A percentile compares a stretch with the other conserved stretches of the same genome.
These are phyloP conservation scores for Aspergillus fischeri DNA, from an alignment of 2,329 filamentous ascomycete species.

Conservation along the genomic window DNA sequence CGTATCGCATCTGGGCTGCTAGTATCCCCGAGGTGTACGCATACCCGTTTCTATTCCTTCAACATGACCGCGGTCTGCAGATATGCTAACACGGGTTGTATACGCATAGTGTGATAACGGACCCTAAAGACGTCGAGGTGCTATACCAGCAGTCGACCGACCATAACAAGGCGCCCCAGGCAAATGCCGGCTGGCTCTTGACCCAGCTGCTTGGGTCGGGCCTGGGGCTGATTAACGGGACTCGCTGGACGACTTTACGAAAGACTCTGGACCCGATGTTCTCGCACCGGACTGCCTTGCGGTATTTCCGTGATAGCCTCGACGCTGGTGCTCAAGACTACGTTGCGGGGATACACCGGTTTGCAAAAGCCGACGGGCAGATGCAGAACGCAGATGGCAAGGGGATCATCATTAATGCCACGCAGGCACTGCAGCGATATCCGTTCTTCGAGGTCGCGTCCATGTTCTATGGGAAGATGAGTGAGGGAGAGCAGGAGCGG, in stretches of 20 bases:
- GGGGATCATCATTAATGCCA: background rate
- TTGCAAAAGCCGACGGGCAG: background rate
- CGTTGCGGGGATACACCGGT: background rate
- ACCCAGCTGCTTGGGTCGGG: background rate
- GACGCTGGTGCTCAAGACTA: background rate
- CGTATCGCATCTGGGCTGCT: constrained; percentile 2
- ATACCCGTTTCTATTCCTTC: background rate
- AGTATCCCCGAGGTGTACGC: constrained; percentile 1
- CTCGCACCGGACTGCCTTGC: background rate
- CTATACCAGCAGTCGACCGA: background rate
- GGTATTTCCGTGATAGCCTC: background rate
- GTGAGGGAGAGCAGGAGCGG: background rate
- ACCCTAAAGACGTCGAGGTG: background rate
- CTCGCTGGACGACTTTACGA: background rate
- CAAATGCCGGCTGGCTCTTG: background rate
- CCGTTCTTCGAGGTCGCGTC: background rate
- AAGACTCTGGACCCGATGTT: background rate
- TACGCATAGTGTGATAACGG: background rate
- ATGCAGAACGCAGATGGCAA: background rate
- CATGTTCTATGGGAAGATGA: background rate
- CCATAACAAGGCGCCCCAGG: background rate
- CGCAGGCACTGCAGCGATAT: background rate
- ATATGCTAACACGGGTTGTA: too few relatives aligned
- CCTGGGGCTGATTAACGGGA: background rate
- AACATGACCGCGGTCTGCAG: background rate